Percentiles rank a stretch among this genome's conserved stretches.
Evolutionary conservation across 192 early-diverging fungal species (phyloP).

Genomic region (Phlyctochytrium planicorne): DNA sequence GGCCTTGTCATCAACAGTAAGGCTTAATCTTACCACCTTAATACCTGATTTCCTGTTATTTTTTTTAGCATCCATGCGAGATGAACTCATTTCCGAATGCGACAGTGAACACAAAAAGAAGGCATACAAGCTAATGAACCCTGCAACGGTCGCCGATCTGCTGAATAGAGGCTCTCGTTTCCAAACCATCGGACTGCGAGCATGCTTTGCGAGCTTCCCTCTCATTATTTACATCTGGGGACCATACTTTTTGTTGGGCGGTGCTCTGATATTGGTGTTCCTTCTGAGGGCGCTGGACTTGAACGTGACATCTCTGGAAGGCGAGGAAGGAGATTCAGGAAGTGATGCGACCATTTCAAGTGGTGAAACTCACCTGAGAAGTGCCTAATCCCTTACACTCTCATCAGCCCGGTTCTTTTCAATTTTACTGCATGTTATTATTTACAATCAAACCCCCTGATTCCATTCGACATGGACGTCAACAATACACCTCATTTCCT

Average conservation of each 20-base stretch:
- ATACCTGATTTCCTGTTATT: too few relatives aligned
- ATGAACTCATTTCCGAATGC: background rate
- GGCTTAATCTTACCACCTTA: background rate
- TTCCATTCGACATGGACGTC: too few relatives aligned
- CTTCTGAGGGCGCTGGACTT: constrained; percentile 39
- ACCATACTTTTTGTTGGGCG: constrained; percentile 28
- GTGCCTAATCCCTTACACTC: too few relatives aligned
- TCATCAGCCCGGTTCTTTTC: too few relatives aligned
- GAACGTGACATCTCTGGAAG: too few relatives aligned
- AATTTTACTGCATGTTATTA: too few relatives aligned
- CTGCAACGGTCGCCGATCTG: constrained; percentile 30
- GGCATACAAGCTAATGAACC: constrained; percentile 10
- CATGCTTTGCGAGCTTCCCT: constrained; percentile 35
- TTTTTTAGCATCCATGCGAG: too few relatives aligned
- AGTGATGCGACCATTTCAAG: too few relatives aligned
- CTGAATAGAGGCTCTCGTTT: constrained; percentile 33
- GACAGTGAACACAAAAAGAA: constrained; percentile 8
- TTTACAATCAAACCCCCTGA: too few relatives aligned
- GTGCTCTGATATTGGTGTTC: constrained; percentile 17
- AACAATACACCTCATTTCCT: too few relatives aligned
- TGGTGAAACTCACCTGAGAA: too few relatives aligned
- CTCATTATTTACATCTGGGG: constrained; percentile 38
- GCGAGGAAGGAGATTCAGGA: too few relatives aligned
- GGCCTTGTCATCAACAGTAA: constrained; percentile 38
- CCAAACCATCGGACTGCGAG: constrained; percentile 36